Evolutionary conservation across 2,329 filamentous ascomycete genomes (phyloP).

Genomic region (Nigrospora osmanthi): DNA sequence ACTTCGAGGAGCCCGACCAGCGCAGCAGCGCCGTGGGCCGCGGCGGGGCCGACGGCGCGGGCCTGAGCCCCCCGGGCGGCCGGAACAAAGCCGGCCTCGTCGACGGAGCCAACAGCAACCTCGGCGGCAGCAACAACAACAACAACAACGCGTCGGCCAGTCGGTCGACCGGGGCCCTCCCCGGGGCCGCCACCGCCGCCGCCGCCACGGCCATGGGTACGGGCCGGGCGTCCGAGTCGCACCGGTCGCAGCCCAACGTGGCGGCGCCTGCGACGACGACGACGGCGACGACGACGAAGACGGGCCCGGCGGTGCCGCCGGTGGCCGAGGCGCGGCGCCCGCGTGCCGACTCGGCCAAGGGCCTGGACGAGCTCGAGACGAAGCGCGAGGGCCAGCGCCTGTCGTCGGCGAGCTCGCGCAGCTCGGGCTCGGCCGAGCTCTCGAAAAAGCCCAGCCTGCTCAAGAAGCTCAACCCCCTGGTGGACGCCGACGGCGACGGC

Average conservation of each 20-base stretch:
- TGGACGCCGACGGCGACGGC: constrained; percentile 45
- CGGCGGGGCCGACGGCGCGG: too few species aligned
- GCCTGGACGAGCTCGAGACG: background rate
- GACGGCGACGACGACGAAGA: background rate
- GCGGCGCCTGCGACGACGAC: background rate
- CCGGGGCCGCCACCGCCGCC: background rate
- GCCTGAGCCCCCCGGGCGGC: too few species aligned
- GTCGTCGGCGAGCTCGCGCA: too few species aligned
- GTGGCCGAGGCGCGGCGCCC: background rate
- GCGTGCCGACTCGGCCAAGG: constrained; percentile 2
- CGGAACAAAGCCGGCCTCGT: too few species aligned
- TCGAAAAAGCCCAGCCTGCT: constrained; percentile 36
- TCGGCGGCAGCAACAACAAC: background rate
- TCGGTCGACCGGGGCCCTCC: background rate
- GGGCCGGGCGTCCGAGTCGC: background rate
- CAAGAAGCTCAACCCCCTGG: constrained; percentile 46
- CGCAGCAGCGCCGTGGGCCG: background rate
- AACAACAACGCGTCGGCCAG: background rate
- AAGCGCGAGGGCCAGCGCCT: background rate
- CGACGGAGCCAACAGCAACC: too few species aligned
- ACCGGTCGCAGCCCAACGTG: background rate
- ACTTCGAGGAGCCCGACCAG: background rate
- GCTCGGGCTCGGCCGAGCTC: background rate
- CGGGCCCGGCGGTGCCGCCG: background rate
- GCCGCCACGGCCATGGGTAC: background rate